phyloP scores from a whole-genome alignment of 177 flowering plant species.

The Vitis hybrid region DNA sequence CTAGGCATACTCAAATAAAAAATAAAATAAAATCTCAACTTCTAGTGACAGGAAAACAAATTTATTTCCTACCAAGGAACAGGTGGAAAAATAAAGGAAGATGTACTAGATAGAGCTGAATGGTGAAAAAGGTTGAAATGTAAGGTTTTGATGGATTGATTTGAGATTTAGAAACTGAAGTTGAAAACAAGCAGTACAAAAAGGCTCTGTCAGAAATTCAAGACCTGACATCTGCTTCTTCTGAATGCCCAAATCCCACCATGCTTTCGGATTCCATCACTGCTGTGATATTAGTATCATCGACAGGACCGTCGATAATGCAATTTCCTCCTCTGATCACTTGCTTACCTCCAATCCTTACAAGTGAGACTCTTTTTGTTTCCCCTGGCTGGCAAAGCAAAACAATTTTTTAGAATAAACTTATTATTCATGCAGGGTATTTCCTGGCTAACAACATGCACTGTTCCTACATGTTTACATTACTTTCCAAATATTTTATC shows the following conservation, averaged over 20 bases:
- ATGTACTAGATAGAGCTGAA: too few relatives aligned
- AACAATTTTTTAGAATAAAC: not conserved
- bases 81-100: too few relatives aligned
- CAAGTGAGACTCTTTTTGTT: conserved; percentile 63
- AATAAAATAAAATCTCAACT: not conserved
- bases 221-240: conserved; percentile 65
- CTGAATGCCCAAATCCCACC: conserved; percentile 43
- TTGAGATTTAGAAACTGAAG: too few relatives aligned
- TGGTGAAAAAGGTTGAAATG: too few relatives aligned
- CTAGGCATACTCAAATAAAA: conserved; percentile 1
- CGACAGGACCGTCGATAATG: conserved; percentile 69
- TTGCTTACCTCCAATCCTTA: conserved; percentile 69
- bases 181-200: conserved; percentile 4
- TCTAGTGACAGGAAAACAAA: too few relatives aligned
- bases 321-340: conserved; percentile 87
- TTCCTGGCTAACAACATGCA: too few relatives aligned
- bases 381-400: conserved; percentile 81
- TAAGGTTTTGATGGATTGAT: too few relatives aligned
- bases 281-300: conserved; percentile 31
- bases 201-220: conserved; percentile 3
- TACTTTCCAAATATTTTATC: too few relatives aligned
- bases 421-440: too few relatives aligned
- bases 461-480: too few relatives aligned
- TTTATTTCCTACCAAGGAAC: too few relatives aligned
- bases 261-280: conserved; percentile 45